A percentile compares a stretch with the other conserved stretches of the same genome.
These are phyloP conservation scores for Hypoxylon rubiginosum DNA, from an alignment of 2,329 filamentous ascomycete species.

Conservation along the genomic window DNA sequence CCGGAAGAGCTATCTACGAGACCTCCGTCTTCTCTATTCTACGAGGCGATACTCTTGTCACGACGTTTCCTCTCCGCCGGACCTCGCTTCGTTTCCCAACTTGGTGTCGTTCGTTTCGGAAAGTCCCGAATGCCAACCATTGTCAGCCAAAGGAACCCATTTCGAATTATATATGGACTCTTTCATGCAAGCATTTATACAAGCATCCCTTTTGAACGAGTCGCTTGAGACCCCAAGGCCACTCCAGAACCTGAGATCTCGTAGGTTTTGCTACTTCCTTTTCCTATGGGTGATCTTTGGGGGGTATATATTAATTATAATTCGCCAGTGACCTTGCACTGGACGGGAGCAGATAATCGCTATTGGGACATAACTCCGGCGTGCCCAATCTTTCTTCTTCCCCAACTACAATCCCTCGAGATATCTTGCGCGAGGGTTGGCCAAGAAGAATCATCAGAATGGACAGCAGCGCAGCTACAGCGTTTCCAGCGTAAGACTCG, in stretches of 20 bases:
- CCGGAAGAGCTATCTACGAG: constrained; percentile 25
- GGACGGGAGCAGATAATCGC: constrained; percentile 10
- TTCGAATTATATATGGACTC: constrained; percentile 19
- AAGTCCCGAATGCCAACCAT: constrained; percentile 33
- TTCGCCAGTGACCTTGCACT: constrained; percentile 30
- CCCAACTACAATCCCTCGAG: constrained; percentile 32
- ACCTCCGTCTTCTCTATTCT: constrained; percentile 29
- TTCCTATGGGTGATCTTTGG: background rate
- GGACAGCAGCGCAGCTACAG: constrained; percentile 3
- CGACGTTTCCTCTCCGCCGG: background rate
- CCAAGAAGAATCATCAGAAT: constrained; percentile 2
- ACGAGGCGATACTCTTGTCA: constrained; percentile 12
- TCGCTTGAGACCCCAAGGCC: constrained; percentile 4
- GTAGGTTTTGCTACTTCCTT: constrained; percentile 18
- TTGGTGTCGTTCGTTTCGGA: constrained; percentile 32
- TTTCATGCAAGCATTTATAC: constrained; percentile 24
- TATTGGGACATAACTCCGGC: constrained; percentile 30
- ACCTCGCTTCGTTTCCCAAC: constrained; percentile 28
- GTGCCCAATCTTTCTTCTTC: constrained; percentile 35
- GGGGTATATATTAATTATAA: background rate
- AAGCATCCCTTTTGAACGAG: constrained; percentile 31
- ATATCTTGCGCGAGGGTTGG: constrained; percentile 34
- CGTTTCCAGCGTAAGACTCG: constrained; percentile 23
- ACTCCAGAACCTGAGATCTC: constrained; percentile 26
- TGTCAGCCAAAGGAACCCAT: constrained; percentile 13